These are phyloP conservation scores for Gonapodya prolifera DNA, from an alignment of 192 early-diverging fungal genomes.

Conservation along the genomic window DNA sequence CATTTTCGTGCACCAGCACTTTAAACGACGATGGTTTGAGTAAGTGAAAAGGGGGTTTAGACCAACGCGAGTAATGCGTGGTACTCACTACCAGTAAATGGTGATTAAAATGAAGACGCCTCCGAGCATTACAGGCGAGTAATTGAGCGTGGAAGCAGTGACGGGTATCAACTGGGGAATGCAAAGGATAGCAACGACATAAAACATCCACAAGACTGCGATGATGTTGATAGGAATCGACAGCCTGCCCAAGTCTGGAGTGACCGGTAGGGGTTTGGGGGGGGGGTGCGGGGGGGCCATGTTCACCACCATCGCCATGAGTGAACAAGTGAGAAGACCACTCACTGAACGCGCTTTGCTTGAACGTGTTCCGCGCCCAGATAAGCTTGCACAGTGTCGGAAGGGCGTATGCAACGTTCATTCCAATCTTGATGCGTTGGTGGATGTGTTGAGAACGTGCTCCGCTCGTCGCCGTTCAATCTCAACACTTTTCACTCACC, in stretches of 20 bases:
- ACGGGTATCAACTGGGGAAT: not conserved
- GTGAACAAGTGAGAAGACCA: not conserved
- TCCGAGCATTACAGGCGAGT: not conserved
- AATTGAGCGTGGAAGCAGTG: not conserved
- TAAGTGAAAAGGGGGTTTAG: no score
- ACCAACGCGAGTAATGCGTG: no score
- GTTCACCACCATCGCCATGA: no score
- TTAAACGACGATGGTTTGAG: no score
- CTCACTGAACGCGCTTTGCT: not conserved
- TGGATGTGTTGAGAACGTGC: no score
- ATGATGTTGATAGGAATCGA: not conserved
- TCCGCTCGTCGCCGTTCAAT: no score
- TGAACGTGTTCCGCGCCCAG: not conserved
- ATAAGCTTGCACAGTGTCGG: not conserved
- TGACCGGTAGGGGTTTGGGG: no score
- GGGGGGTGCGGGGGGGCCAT: not conserved
- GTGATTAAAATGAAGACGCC: conserved; percentile 3
- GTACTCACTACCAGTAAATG: no score
- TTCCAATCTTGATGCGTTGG: no score
- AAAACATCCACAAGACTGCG: not conserved
- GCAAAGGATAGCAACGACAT: not conserved
- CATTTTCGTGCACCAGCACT: no score
- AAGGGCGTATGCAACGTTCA: not conserved
- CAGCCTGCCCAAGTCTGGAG: not conserved
- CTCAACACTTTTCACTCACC: no score